Percentiles rank a stretch among this genome's conserved stretches.
Evolutionary conservation across 495 filamentous ascomycete species (phyloP).

Genomic region (Penicillium steckii): DNA sequence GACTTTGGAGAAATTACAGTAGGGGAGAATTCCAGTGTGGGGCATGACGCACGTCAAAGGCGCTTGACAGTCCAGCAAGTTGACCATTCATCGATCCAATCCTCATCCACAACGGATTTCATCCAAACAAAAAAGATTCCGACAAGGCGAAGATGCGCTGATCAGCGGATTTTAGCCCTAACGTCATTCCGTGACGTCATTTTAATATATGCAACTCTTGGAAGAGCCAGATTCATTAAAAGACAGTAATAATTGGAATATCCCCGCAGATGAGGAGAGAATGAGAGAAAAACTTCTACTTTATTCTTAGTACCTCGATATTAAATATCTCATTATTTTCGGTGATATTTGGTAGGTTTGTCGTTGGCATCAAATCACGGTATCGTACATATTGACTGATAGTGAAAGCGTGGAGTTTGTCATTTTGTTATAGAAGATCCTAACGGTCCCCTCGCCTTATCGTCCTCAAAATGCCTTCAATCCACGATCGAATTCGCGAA

Average conservation of each 20-base stretch:
- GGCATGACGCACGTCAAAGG: conserved; percentile 26
- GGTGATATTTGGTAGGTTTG: too few species aligned
- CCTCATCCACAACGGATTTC: neutral
- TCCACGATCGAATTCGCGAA: conserved; percentile 46
- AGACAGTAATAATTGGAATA: too few species aligned
- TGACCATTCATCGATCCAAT: neutral
- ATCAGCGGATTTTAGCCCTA: conserved; percentile 10
- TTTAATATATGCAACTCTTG: conserved; percentile 18
- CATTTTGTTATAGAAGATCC: too few species aligned
- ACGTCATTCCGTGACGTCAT: conserved; percentile 28
- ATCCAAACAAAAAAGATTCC: neutral
- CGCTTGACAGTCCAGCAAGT: neutral
- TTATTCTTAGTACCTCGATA: too few species aligned
- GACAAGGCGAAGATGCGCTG: conserved; percentile 6
- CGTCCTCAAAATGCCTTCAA: conserved; percentile 32
- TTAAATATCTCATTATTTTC: too few species aligned
- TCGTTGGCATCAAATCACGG: too few species aligned
- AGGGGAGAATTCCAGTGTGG: conserved; percentile 10
- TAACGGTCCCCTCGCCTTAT: neutral
- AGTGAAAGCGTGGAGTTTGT: too few species aligned
- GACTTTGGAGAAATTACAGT: too few species aligned
- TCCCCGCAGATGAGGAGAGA: too few species aligned
- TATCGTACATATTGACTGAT: too few species aligned
- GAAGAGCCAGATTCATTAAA: neutral
- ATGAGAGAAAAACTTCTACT: too few species aligned